A percentile compares a stretch with the other conserved stretches of the same genome.
phyloP scores from a whole-genome alignment of 73 alveolate genomes.

The Paramecium sexaurelia region DNA sequence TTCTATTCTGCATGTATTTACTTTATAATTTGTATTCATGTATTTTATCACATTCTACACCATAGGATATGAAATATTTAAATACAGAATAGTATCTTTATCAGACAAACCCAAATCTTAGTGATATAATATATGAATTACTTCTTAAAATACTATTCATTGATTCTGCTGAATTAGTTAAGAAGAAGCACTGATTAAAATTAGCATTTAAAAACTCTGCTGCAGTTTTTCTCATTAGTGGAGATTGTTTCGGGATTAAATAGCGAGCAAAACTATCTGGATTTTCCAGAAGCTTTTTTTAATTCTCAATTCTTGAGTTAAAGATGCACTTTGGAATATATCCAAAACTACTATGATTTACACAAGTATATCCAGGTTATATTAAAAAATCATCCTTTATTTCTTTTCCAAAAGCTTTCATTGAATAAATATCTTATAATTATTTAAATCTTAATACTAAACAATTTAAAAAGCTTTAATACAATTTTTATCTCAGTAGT shows the following conservation, averaged over 20 bases:
- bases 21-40: background rate
- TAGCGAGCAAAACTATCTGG: constrained; percentile 12
- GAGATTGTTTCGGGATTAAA: background rate
- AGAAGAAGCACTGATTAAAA: background rate
- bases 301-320: background rate
- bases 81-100: background rate
- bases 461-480: background rate
- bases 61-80: background rate
- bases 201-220: constrained; percentile 7
- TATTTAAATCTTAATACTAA: background rate
- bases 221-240: background rate
- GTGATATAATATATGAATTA: background rate
- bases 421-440: background rate
- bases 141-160: constrained; percentile 10
- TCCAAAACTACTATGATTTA: constrained; percentile 47
- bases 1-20: background rate
- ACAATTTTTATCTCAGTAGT: background rate
- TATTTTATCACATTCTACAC: background rate
- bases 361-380: constrained; percentile 11
- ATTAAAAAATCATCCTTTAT: background rate
- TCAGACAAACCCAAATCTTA: background rate
- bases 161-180: background rate
- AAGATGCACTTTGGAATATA: background rate
- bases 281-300: background rate
- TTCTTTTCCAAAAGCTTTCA: background rate